Evolutionary conservation across 148 eudicot species (phyloP).

Genomic region (Camellia sinensis): DNA sequence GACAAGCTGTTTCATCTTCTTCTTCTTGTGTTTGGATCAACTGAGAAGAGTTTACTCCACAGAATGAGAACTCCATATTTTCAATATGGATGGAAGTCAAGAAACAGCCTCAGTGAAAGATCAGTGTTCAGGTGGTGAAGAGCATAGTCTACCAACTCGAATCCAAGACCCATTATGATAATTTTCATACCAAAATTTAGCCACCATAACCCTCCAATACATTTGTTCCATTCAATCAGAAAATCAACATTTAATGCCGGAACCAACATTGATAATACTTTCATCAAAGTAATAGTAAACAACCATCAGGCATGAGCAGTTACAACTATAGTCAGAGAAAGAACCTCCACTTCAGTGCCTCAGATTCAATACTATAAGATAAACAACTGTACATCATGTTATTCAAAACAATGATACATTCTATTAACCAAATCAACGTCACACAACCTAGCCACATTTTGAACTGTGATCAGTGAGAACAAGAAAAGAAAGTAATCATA

Average conservation of each 20-base stretch:
- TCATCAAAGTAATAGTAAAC: background rate
- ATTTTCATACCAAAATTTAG: background rate
- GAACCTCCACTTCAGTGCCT: conserved; percentile 6
- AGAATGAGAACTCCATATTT: too few species aligned
- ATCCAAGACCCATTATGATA: background rate
- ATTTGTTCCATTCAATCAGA: background rate
- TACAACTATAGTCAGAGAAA: background rate
- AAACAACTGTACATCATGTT: conserved; percentile 8
- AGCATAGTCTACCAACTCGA: too few species aligned
- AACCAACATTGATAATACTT: background rate
- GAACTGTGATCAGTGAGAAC: background rate
- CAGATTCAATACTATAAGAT: background rate
- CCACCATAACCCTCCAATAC: background rate
- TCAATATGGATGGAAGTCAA: too few species aligned
- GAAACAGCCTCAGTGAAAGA: too few species aligned
- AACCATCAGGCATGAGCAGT: background rate
- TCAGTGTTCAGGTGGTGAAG: too few species aligned
- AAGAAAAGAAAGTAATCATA: conserved; percentile 2
- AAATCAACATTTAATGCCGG: background rate
- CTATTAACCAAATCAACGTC: background rate
- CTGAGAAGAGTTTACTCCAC: background rate
- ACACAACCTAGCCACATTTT: conserved; percentile 1
- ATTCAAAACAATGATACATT: background rate
- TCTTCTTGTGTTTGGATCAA: conserved; percentile 23
- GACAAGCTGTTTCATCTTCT: conserved; percentile 80